A percentile compares a stretch with the other conserved stretches of the same genome.
Evolutionary conservation across 768 basidiomycete genomes (phyloP).

Genomic region (Amanita pseudoporphyria): DNA sequence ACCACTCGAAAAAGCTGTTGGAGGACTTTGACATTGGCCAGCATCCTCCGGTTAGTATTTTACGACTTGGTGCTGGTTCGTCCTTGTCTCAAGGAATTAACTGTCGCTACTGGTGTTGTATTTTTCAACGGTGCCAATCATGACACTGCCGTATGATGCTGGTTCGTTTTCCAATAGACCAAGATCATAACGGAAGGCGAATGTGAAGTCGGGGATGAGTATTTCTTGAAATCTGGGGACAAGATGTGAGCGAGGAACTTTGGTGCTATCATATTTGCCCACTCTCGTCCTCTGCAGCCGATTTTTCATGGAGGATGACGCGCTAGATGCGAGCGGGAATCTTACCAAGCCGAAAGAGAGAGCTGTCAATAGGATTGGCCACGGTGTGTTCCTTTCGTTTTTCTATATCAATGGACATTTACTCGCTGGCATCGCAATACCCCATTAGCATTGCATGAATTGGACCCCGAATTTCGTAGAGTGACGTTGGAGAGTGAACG

Average conservation of each 20-base stretch:
- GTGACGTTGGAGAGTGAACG: constrained; percentile 75
- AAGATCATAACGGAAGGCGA: constrained; percentile 78
- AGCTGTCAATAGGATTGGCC: constrained; percentile 93
- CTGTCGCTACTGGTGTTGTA: too few relatives aligned
- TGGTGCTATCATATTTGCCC: neutral
- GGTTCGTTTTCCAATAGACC: constrained; percentile 61
- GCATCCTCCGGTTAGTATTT: constrained; percentile 76
- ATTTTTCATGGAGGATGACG: constrained; percentile 90
- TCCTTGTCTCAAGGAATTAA: too few relatives aligned
- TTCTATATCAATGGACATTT: too few relatives aligned
- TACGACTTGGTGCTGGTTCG: neutral
- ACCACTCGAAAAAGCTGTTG: constrained; percentile 67
- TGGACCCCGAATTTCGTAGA: constrained; percentile 72
- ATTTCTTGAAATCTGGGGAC: constrained; percentile 87
- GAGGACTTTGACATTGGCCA: constrained; percentile 66
- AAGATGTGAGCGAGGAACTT: constrained; percentile 52
- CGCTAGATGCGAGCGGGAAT: constrained; percentile 59
- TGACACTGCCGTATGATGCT: too few relatives aligned
- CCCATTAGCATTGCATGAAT: constrained; percentile 62
- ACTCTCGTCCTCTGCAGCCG: constrained; percentile 28
- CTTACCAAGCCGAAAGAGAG: constrained; percentile 62
- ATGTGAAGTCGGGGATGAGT: constrained; percentile 82
- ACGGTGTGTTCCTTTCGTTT: constrained; percentile 38
- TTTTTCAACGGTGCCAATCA: too few relatives aligned
- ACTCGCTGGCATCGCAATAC: neutral